Conservation (phyloP, 1,284 basidiomycete species). For the Athelia psychrophila region DNA sequence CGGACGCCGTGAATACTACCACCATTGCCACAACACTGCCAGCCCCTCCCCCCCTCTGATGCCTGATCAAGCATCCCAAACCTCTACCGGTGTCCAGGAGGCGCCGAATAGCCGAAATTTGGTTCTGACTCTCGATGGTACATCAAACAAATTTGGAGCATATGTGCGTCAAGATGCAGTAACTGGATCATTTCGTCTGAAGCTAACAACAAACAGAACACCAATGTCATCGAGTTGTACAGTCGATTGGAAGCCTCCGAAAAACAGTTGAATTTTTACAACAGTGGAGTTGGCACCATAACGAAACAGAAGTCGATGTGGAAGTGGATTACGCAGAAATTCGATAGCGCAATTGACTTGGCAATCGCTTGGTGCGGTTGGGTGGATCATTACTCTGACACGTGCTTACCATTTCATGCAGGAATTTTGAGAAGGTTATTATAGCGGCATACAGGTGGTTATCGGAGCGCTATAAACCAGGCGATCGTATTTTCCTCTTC, state of each 20-base stretch:
- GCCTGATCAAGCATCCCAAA: too few relatives aligned
- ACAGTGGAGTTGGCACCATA: slow-evolving; percentile 38
- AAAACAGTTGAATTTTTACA: slow-evolving; percentile 33
- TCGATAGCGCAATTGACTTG: slow-evolving; percentile 20
- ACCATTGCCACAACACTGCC: too few relatives aligned
- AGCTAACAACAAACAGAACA: slow-evolving; percentile 11
- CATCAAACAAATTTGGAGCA: too few relatives aligned
- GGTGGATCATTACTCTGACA: neutral
- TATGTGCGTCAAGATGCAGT: too few relatives aligned
- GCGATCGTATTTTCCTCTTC: slow-evolving; percentile 34
- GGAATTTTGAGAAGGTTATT: slow-evolving; percentile 31
- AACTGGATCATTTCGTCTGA: too few relatives aligned
- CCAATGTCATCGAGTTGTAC: slow-evolving; percentile 22
- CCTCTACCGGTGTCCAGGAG: too few relatives aligned
- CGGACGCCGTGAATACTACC: too few relatives aligned
- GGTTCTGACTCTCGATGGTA: too few relatives aligned
- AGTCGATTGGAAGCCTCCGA: slow-evolving; percentile 13
- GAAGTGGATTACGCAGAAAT: slow-evolving; percentile 12
- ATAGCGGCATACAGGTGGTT: slow-evolving; percentile 37
- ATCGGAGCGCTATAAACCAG: slow-evolving; percentile 28
- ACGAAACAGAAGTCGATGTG: slow-evolving; percentile 22
- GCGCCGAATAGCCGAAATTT: too few relatives aligned
- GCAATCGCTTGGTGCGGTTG: slow-evolving; percentile 25
- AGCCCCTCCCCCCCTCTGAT: too few relatives aligned
- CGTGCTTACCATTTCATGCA: slow-evolving; percentile 8